A percentile compares a stretch with the other conserved stretches of the same genome.
phyloP scores from a whole-genome alignment of 768 basidiomycete genomes.

The Amanita exitialis region DNA sequence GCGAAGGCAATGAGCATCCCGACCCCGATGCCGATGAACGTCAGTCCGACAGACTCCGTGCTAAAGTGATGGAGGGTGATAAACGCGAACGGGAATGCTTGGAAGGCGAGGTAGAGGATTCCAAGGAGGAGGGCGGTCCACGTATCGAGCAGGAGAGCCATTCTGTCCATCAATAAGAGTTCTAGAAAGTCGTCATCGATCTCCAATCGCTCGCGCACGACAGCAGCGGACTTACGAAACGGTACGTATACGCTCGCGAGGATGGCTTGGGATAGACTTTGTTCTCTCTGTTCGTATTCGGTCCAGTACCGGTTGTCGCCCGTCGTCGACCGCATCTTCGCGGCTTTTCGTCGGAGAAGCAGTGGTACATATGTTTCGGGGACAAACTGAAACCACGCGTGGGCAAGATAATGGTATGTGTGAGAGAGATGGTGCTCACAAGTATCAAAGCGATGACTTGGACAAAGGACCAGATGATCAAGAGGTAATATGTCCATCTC shows the following conservation, averaged over 20 bases:
- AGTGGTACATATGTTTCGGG: conserved; percentile 67
- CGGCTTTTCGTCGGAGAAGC: conserved; percentile 51
- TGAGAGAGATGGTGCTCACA: conserved; percentile 22
- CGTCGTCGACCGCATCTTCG: conserved; percentile 42
- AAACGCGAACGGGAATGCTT: conserved; percentile 50
- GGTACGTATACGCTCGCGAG: conserved; percentile 55
- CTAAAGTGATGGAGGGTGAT: conserved; percentile 35
- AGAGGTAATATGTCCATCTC: conserved; percentile 72
- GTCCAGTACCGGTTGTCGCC: conserved; percentile 46
- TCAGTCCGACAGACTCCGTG: conserved; percentile 40
- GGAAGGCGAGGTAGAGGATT: conserved; percentile 55
- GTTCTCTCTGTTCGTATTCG: conserved; percentile 43
- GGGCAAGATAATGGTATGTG: background rate
- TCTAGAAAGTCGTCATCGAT: conserved; percentile 24
- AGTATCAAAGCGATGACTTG: conserved; percentile 41
- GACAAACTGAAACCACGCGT: conserved; percentile 32
- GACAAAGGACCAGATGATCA: conserved; percentile 58
- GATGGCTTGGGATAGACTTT: conserved; percentile 36
- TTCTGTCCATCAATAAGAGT: conserved; percentile 56
- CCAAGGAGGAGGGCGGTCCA: conserved; percentile 57
- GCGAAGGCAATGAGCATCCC: conserved; percentile 42
- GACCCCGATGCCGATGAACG: conserved; percentile 52
- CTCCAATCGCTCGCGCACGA: background rate
- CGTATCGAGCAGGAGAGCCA: conserved; percentile 61
- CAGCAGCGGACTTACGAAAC: conserved; percentile 41